Conservation (phyloP, 2,329 filamentous ascomycete species). For the Phoma herbarum region DNA sequence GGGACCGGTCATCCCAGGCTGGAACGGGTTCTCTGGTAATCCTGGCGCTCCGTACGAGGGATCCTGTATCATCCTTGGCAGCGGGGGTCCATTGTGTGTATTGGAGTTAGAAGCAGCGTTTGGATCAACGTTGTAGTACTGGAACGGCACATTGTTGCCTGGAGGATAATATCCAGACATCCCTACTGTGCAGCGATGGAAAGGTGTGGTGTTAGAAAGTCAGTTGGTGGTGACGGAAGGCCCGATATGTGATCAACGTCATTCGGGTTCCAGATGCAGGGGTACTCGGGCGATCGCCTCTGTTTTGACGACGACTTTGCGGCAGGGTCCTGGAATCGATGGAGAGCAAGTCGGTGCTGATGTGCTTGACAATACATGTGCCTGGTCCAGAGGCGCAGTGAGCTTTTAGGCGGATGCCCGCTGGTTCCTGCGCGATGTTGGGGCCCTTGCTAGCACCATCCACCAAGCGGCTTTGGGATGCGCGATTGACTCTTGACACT, state of each 20-base stretch:
- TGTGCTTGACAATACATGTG: constrained; percentile 27
- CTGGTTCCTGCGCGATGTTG: constrained; percentile 42
- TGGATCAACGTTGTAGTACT: constrained; percentile 49
- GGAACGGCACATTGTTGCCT: constrained; percentile 45
- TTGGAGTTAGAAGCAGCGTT: constrained; percentile 36
- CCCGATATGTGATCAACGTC: constrained; percentile 49
- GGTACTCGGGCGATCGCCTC: constrained; percentile 47
- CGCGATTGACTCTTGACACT: constrained; percentile 36
- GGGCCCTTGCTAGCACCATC: constrained; percentile 45
- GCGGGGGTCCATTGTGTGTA: constrained; percentile 29
- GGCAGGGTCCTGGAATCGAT: constrained; percentile 41
- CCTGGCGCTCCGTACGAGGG: constrained; percentile 36
- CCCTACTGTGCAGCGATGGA: constrained; percentile 27
- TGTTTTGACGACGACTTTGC: constrained; percentile 41
- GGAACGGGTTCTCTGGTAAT: constrained; percentile 44
- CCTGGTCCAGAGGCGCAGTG: constrained; percentile 30
- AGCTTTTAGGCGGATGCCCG: constrained; percentile 38
- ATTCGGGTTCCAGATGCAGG: constrained; percentile 47
- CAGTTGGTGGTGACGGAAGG: constrained; percentile 38
- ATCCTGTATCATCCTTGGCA: constrained; percentile 42
- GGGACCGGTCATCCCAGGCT: constrained; percentile 39
- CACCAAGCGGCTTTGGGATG: constrained; percentile 47
- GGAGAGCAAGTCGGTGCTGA: constrained; percentile 28
- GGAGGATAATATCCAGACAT: constrained; percentile 52
- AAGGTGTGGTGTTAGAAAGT: constrained; percentile 31